Base-by-base conservation (phyloP, 768 basidiomycete genomes). In the Clitopilus hobsonii region DNA sequence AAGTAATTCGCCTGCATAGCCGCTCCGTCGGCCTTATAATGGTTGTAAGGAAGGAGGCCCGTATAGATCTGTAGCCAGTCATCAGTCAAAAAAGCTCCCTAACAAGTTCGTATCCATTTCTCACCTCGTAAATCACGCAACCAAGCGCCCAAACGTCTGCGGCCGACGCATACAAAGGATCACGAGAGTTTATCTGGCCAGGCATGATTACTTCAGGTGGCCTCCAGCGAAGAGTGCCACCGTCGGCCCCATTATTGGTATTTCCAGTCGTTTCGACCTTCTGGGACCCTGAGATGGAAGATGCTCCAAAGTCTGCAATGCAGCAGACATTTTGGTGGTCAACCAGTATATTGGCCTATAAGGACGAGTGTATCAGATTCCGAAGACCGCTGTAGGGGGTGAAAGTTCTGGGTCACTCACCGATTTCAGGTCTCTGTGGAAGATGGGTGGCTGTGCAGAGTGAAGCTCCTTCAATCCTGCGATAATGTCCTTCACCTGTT, bases 361-460 rank as follows among this genome's bases (percentile, higher is more conserved):
- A 29, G 11, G 20, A 4, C 32, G 2, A 3, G 36, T 22, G 20
- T 10, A 5, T 53, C 20, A 23, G 32, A 6, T 26, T 49, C 1
- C 3, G 28, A 41, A 29, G 6, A 30, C 28, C 2, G 13, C 49
- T 29, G 22, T 49, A 18, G 5, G 6, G 6, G 20, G 14, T 27
- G 32, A 25, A 13, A 13, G 10, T 25, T 38, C 30, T 23, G 5
- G 22, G n/a, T 24, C 69, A n/a, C n/a, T 38, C 59, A 75, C 74
- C 6, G 71, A 68, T 62, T 74, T 75, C 47, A 77, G 62, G 54
- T 77, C 76, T 38, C 70, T 71, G 29, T 77, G 76, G 22, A 70
- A 61, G 18, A 77, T 65, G 5, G 72, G 74, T 20, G 76, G 76
- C 50, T 66, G 60, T 53, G 69, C 68, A 16, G 53, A 57, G 50